A percentile compares a stretch with the other conserved stretches of the same genome.
These are phyloP conservation scores for Mycosphaerella arachidis DNA, from an alignment of 2,329 filamentous ascomycete species.

Conservation along the genomic window DNA sequence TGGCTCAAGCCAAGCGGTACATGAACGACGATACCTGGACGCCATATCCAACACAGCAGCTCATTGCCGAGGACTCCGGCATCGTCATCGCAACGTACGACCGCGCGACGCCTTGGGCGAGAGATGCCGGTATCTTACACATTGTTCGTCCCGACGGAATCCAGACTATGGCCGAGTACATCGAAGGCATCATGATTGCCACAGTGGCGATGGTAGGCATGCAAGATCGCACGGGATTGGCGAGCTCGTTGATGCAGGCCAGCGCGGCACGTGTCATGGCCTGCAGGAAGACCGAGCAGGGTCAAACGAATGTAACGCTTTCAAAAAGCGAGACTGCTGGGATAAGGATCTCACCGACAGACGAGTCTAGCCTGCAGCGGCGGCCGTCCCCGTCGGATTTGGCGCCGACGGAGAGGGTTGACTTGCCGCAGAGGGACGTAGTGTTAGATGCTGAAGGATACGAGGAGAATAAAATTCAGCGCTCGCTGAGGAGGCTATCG, in stretches of 20 bases:
- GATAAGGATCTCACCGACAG: background rate
- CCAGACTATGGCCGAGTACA: background rate
- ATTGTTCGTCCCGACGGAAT: background rate
- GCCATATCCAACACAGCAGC: slow-evolving; percentile 7
- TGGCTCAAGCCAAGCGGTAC: slow-evolving; percentile 5
- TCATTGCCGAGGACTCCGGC: slow-evolving; percentile 6
- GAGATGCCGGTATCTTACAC: background rate
- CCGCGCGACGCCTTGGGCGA: slow-evolving; percentile 6
- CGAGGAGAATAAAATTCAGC: background rate
- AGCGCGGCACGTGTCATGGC: background rate
- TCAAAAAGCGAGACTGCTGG: too few species aligned
- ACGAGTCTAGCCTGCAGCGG: background rate
- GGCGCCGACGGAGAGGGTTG: background rate
- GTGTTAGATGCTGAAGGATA: background rate
- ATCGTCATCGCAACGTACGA: slow-evolving; percentile 5
- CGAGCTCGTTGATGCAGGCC: slow-evolving; percentile 6
- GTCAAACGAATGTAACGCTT: too few species aligned
- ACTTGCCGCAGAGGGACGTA: background rate
- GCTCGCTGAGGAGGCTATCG: background rate
- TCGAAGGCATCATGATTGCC: slow-evolving; percentile 11
- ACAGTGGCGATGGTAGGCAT: slow-evolving; percentile 10
- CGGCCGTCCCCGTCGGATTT: background rate
- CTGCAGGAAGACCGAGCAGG: background rate
- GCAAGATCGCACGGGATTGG: slow-evolving; percentile 10
- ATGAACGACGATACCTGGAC: slow-evolving; percentile 7